phyloP scores from a whole-genome alignment of 1,139 yeast genomes.

The Geotrichum carabidarum region DNA sequence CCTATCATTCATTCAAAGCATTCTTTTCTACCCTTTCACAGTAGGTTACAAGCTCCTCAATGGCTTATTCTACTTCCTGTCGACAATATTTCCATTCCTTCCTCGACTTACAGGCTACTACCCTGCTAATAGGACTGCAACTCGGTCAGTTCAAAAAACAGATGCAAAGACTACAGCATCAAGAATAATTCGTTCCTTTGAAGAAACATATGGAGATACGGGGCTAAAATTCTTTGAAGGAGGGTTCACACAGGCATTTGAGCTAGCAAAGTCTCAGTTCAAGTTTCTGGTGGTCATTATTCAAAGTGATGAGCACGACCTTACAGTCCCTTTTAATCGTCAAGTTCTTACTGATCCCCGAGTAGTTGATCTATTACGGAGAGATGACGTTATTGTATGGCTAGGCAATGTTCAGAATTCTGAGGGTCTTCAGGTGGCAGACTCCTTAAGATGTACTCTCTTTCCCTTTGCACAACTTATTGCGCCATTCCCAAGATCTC shows the following conservation, averaged over 20 bases:
- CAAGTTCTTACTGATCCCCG: slow-evolving; percentile 51
- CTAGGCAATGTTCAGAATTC: slow-evolving; percentile 78
- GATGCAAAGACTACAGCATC: slow-evolving; percentile 43
- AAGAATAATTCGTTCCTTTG: slow-evolving; percentile 39
- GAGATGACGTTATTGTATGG: slow-evolving; percentile 64
- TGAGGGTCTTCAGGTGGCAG: slow-evolving; percentile 81
- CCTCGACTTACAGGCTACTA: slow-evolving; percentile 38
- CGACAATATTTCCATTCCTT: slow-evolving; percentile 36
- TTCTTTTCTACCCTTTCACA: slow-evolving; percentile 35
- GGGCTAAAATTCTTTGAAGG: slow-evolving; percentile 53
- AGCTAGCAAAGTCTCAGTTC: slow-evolving; percentile 59
- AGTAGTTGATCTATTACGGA: slow-evolving; percentile 49
- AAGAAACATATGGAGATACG: slow-evolving; percentile 36
- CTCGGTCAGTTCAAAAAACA: slow-evolving; percentile 34
- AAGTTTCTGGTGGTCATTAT: slow-evolving; percentile 69
- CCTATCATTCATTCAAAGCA: slow-evolving; percentile 30
- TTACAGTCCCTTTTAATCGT: slow-evolving; percentile 51
- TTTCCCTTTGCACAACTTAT: slow-evolving; percentile 76
- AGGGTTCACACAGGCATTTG: slow-evolving; percentile 71
- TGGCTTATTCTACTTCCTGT: slow-evolving; percentile 32
- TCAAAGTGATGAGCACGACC: slow-evolving; percentile 69
- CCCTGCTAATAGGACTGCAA: slow-evolving; percentile 35
- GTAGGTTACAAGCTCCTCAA: slow-evolving; percentile 33
- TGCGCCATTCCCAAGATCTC: slow-evolving; percentile 45
- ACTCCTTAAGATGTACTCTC: slow-evolving; percentile 63